These are phyloP conservation scores for Populus davidiana DNA, from an alignment of 345 rosid genomes.

Conservation along the genomic window DNA sequence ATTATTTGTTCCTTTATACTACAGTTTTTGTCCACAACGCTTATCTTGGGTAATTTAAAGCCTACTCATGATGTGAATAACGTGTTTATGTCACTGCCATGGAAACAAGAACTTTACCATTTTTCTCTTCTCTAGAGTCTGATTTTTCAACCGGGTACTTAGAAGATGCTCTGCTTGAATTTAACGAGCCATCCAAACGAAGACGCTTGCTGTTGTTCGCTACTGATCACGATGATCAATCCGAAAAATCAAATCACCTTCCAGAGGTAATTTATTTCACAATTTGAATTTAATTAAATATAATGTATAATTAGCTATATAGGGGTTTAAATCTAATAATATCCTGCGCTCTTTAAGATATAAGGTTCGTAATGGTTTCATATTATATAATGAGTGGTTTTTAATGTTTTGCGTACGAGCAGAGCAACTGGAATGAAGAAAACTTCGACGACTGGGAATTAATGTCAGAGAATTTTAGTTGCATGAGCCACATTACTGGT, in stretches of 20 bases:
- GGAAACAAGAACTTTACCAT: conserved; percentile 36
- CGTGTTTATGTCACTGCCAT: conserved; percentile 37
- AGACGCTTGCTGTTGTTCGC: conserved; percentile 44
- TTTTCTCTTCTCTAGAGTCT: conserved; percentile 41
- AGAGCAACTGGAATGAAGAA: conserved; percentile 55
- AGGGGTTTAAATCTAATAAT: too few relatives aligned
- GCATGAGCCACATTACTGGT: conserved; percentile 37
- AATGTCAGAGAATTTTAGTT: conserved; percentile 52
- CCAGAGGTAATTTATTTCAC: conserved; percentile 18
- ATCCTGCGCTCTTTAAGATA: too few relatives aligned
- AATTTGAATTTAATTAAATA: neutral
- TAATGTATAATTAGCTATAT: neutral
- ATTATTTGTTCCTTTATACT: neutral
- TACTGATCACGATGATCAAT: conserved; percentile 24
- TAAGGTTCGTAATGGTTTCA: neutral
- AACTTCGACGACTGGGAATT: conserved; percentile 43
- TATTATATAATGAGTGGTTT: neutral
- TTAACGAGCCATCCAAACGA: conserved; percentile 61
- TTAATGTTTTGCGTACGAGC: conserved; percentile 4
- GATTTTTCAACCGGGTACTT: conserved; percentile 86
- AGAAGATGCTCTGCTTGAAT: conserved; percentile 75
- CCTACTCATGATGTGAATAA: neutral
- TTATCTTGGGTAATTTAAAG: neutral
- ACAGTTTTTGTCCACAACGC: neutral
- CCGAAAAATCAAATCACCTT: conserved; percentile 20